Conservation (phyloP, 2,329 filamentous ascomycete genomes). For the Helicocarpus griseus region DNA sequence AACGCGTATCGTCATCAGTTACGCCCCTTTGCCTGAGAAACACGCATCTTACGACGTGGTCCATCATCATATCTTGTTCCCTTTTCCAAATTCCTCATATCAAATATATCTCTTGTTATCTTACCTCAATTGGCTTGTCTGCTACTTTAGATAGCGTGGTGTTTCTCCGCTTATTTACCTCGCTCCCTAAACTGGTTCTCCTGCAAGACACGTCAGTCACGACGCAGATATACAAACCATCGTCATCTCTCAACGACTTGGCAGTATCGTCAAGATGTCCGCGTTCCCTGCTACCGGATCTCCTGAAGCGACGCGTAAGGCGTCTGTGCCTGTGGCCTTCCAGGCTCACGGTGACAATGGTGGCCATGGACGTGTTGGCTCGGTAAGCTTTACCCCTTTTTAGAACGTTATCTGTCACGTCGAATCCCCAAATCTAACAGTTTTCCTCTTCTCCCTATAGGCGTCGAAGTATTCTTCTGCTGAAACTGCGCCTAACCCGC, state of each 20-base stretch:
- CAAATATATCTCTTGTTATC: not conserved
- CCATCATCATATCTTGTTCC: not conserved
- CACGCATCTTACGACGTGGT: no score
- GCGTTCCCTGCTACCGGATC: constrained; percentile 18
- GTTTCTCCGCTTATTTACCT: not conserved
- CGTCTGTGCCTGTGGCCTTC: constrained; percentile 14
- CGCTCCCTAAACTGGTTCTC: not conserved
- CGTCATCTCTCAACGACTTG: not conserved
- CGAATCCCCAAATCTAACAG: not conserved
- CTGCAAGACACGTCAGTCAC: not conserved
- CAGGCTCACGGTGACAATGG: constrained; percentile 15
- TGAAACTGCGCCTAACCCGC: constrained; percentile 21
- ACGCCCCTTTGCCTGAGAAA: no score
- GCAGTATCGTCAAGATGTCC: constrained; percentile 18
- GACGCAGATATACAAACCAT: not conserved
- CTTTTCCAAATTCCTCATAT: not conserved
- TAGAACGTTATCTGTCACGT: not conserved
- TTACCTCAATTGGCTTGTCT: not conserved
- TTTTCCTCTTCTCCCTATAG: not conserved
- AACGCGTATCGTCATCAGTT: not conserved
- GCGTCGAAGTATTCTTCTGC: not conserved
- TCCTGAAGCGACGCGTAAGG: constrained; percentile 18
- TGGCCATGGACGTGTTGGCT: constrained; percentile 17
- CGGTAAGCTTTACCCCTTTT: constrained; percentile 13
- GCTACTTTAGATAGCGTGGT: not conserved